Conservation (phyloP, 148 eudicot species). For the Vaccinium darrowii region DNA sequence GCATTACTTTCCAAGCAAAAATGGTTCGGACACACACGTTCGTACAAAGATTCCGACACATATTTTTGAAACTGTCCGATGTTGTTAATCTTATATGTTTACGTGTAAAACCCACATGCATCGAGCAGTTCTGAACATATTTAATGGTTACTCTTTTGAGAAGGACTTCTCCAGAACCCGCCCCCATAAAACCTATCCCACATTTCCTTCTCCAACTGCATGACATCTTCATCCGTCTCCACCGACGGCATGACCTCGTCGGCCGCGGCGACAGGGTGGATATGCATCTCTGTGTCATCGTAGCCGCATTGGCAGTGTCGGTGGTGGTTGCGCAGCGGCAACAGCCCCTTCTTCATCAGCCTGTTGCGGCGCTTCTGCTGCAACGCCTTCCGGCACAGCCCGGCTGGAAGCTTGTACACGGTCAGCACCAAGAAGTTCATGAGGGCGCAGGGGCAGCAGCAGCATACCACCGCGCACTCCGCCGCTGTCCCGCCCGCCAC, state of each 20-base stretch:
- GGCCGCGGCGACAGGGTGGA: slow-evolving; percentile 13
- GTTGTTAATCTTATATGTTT: no score
- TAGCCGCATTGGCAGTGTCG: slow-evolving; percentile 9
- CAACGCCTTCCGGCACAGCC: slow-evolving; percentile 46
- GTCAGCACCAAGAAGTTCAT: slow-evolving; percentile 40
- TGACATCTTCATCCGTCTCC: slow-evolving; percentile 25
- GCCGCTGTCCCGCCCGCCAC: slow-evolving; percentile 63
- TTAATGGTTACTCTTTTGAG: slow-evolving; percentile 32
- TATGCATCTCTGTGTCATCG: slow-evolving; percentile 20
- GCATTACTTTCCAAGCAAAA: no score
- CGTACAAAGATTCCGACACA: no score
- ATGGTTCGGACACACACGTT: no score
- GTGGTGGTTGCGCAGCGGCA: slow-evolving; percentile 11
- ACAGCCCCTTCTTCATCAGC: slow-evolving; percentile 34
- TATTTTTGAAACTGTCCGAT: no score
- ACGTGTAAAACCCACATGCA: no score
- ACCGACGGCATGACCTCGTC: neutral
- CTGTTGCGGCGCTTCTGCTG: slow-evolving; percentile 28
- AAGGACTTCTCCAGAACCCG: slow-evolving; percentile 82
- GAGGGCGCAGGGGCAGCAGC: slow-evolving; percentile 57
- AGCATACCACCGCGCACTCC: slow-evolving; percentile 58
- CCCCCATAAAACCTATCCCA: slow-evolving; percentile 55
- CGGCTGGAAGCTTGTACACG: slow-evolving; percentile 51
- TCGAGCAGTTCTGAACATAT: no score
- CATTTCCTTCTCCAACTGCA: slow-evolving; percentile 68